These are phyloP conservation scores for Fusarium xyrophilum DNA, from an alignment of 2,329 filamentous ascomycete species.

Conservation along the genomic window DNA sequence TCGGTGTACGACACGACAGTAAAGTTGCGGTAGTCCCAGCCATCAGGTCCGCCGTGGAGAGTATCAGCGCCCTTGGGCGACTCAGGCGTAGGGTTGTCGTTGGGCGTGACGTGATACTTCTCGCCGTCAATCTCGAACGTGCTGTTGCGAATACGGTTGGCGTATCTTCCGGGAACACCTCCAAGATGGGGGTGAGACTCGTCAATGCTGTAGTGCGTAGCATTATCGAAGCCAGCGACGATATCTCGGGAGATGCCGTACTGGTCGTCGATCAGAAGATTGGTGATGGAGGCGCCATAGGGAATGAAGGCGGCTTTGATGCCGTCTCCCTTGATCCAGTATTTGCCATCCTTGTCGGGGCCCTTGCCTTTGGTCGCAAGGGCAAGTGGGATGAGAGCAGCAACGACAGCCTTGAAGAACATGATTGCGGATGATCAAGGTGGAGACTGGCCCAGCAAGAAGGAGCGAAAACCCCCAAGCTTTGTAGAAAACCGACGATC, in stretches of 20 bases:
- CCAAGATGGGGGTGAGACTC: conserved; percentile 74
- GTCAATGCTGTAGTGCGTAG: conserved; percentile 71
- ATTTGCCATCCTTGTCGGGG: conserved; percentile 70
- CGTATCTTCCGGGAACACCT: conserved; percentile 76
- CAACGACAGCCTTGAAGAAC: conserved; percentile 28
- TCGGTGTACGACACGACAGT: conserved; percentile 73
- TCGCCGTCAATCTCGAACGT: conserved; percentile 72
- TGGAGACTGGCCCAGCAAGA: not conserved
- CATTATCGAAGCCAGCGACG: conserved; percentile 78
- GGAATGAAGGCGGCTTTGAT: conserved; percentile 74
- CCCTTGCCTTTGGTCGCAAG: conserved; percentile 34
- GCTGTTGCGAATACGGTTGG: conserved; percentile 81
- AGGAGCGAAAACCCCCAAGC: not conserved
- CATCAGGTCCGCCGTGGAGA: conserved; percentile 72
- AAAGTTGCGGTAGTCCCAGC: conserved; percentile 82
- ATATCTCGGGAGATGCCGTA: conserved; percentile 73
- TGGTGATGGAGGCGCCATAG: conserved; percentile 76
- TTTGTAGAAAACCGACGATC: conserved; percentile 23
- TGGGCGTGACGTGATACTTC: conserved; percentile 65
- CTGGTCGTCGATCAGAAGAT: conserved; percentile 73
- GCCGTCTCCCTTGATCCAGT: conserved; percentile 71
- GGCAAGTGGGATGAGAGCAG: conserved; percentile 22
- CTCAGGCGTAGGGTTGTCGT: conserved; percentile 64
- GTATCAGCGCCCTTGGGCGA: conserved; percentile 65
- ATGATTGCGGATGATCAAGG: conserved; percentile 17